Evolutionary conservation across 176 grass and related monocot genomes (phyloP).

Genomic region (Lolium perenne): DNA sequence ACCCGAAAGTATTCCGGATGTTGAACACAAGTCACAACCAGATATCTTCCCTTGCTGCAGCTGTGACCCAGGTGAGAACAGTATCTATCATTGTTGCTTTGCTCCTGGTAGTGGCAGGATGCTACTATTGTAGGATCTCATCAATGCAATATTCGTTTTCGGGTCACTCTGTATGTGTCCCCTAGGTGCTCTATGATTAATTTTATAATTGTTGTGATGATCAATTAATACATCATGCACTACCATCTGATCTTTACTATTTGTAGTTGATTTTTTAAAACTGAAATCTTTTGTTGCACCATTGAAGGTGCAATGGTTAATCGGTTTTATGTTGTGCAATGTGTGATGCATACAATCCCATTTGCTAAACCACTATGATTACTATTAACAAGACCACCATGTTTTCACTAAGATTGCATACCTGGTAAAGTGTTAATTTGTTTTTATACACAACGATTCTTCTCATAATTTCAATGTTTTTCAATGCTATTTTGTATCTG

Average conservation of each 20-base stretch:
- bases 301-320: neutral
- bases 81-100: no score
- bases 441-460: neutral
- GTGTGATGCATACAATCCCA: conserved; percentile 55
- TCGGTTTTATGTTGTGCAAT: conserved; percentile 25
- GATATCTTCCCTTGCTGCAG: conserved; percentile 65
- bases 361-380: conserved; percentile 59
- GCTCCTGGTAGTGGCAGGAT: no score
- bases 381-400: conserved; percentile 55
- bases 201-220: no score
- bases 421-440: neutral
- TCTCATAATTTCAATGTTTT: neutral
- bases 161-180: no score
- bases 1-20: conserved; percentile 64
- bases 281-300: neutral
- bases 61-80: neutral
- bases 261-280: neutral
- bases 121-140: no score
- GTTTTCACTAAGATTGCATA: conserved; percentile 65
- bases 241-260: conserved; percentile 64
- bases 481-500: conserved; percentile 56
- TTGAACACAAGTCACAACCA: conserved; percentile 88
- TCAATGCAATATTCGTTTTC: no score
- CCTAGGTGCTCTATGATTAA: no score
- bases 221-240: no score